phyloP scores from a whole-genome alignment of 2,329 filamentous ascomycete genomes.

The Scorias spongiosa region DNA sequence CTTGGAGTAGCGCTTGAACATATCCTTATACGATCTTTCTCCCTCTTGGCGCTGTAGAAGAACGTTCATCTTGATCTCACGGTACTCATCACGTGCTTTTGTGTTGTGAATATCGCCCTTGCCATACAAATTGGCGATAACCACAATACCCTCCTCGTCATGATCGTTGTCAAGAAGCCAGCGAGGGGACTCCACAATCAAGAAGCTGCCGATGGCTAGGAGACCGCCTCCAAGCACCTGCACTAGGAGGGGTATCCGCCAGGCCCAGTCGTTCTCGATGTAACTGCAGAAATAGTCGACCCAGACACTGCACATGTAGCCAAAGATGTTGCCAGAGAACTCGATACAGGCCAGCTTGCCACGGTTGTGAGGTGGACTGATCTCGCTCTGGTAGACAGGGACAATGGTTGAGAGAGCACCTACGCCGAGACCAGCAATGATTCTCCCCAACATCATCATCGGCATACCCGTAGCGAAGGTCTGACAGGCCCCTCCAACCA shows the following conservation, averaged over 20 bases:
- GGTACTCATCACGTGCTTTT: slow-evolving; percentile 88
- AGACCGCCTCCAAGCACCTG: slow-evolving; percentile 89
- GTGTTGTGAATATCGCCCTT: slow-evolving; percentile 87
- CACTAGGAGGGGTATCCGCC: slow-evolving; percentile 79
- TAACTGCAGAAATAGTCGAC: slow-evolving; percentile 95
- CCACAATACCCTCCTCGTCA: slow-evolving; percentile 94
- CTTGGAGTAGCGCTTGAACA: slow-evolving; percentile 85
- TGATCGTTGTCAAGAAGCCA: slow-evolving; percentile 97
- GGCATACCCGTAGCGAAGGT: slow-evolving; percentile 66
- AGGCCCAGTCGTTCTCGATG: slow-evolving; percentile 72
- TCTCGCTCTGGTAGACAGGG: slow-evolving; percentile 39
- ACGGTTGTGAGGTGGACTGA: slow-evolving; percentile 84
- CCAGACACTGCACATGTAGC: slow-evolving; percentile 94
- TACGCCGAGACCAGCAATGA: slow-evolving; percentile 36
- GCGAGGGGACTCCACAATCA: slow-evolving; percentile 93
- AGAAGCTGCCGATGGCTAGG: slow-evolving; percentile 67
- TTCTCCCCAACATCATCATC: slow-evolving; percentile 56
- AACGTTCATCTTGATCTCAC: slow-evolving; percentile 98
- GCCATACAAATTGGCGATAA: slow-evolving; percentile 94
- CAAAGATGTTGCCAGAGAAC: slow-evolving; percentile 92
- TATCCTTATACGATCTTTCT: slow-evolving; percentile 77
- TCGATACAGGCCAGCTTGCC: slow-evolving; percentile 95
- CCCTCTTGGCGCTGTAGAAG: slow-evolving; percentile 87
- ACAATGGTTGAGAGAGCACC: slow-evolving; percentile 37
- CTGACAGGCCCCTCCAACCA: slow-evolving; percentile 70